Evolutionary conservation across 2,329 filamentous ascomycete species (phyloP).

Genomic region (Microcyclospora pomicola): DNA sequence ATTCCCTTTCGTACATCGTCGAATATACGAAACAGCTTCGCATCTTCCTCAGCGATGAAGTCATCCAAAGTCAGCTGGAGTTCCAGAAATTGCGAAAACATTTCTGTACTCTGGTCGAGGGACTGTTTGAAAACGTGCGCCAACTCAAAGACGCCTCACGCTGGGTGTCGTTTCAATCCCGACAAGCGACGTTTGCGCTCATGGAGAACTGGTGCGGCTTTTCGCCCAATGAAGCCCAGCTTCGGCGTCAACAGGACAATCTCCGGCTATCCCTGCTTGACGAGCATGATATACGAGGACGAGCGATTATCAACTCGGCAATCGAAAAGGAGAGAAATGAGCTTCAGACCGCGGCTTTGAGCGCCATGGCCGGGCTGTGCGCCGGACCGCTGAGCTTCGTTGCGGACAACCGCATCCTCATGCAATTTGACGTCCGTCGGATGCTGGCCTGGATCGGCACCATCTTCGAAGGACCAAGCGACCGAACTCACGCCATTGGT

Average conservation of each 20-base stretch:
- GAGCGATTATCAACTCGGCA: constrained; percentile 66
- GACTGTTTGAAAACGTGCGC: constrained; percentile 83
- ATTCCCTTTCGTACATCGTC: constrained; percentile 78
- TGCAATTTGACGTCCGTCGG: constrained; percentile 82
- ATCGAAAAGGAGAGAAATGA: constrained; percentile 97
- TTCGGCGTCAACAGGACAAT: constrained; percentile 67
- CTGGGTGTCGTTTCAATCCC: constrained; percentile 95
- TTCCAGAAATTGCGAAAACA: constrained; percentile 85
- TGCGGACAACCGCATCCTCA: constrained; percentile 71
- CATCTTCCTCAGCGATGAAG: constrained; percentile 84
- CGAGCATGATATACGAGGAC: constrained; percentile 56
- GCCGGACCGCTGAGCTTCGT: constrained; percentile 69
- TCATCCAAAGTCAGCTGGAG: constrained; percentile 88
- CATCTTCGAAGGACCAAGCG: constrained; percentile 84
- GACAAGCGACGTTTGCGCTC: constrained; percentile 85
- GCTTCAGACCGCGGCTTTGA: constrained; percentile 75
- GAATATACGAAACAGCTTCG: constrained; percentile 85
- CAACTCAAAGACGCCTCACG: constrained; percentile 69
- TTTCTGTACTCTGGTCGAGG: constrained; percentile 88
- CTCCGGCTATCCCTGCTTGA: constrained; percentile 78
- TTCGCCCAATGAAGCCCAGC: constrained; percentile 75
- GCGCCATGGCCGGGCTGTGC: constrained; percentile 89
- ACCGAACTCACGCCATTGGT: constrained; percentile 83
- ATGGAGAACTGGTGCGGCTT: constrained; percentile 99
- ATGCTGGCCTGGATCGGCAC: constrained; percentile 93